Evolutionary conservation across 805 yeast genomes (phyloP), one percentile per base, ranked within the genome.

Genomic region (Jamesozyma rosinii): DNA sequence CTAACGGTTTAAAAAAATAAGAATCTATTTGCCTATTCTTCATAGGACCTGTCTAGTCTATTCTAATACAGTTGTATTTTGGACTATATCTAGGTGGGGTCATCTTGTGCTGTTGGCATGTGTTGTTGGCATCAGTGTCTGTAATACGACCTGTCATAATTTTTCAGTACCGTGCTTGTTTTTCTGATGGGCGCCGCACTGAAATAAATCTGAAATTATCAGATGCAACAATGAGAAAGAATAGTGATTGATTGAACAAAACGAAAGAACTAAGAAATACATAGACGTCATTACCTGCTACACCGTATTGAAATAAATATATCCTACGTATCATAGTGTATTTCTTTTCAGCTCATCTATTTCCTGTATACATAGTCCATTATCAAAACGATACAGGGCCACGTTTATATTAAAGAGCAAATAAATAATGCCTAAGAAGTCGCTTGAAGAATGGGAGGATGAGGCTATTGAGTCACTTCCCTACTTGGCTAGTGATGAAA

Each of bases 401-500:
- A n/a, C n/a, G n/a, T n/a, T n/a, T n/a, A n/a, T n/a, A n/a, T n/a
- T n/a, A n/a, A n/a, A n/a, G n/a, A n/a, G n/a, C n/a, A n/a, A n/a
- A 24, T 8, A 37, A 24, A 37, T 3, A 15, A 61, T 60, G 64
- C 51, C 57, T 0, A 54, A 53, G 41, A 53, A 51, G 34, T 49
- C 58, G 4, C 40, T 64, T 18, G 56, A 58, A 35, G 61, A 61
- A 21, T 55, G 76, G 40, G 75, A 70, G 45, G 54, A 61, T 13
- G 87, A 81, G 24, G 83, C 83, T 0, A 66, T 67, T 41, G 75
- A 71, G 34, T 77, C 89, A 0, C 63, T 68, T 29, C 78, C 81
- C 17, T 83, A 70, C 56, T 64, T 83, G 10, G 83, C 78, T 3
- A 77, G 83, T 39, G 92, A 83, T 63, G 92, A 83, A 54, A 77